Base-by-base conservation (phyloP, 2,329 filamentous ascomycete genomes). In the Neocucurbitaria cava region DNA sequence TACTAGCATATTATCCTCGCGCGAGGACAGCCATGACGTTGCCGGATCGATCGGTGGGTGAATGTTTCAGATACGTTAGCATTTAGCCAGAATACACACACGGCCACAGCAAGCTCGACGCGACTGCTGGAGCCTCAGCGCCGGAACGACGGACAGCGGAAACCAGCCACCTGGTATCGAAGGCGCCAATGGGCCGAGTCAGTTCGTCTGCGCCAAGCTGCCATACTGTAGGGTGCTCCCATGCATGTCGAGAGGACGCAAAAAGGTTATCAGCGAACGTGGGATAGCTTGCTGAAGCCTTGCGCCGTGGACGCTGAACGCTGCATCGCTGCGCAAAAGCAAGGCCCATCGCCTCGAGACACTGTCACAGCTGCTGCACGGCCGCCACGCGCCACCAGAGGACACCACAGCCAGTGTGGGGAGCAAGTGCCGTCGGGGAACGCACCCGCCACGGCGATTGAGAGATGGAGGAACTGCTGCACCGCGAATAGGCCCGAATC, bases 401-500 rank as follows among this genome's bases (percentile, higher is more conserved):
- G 18, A 1, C 20, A 15, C 31, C n/a, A 11, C 31, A 10, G 38
- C 21, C 17, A n/a, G 38, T 23, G 38, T 40, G 38, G 38, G 20
- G 38, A 40, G 20, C 10, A 40, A 40, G 38, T 23, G 38, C 38
- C 38, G 38, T 40, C 38, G 38, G 38, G 38, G 38, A 39, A 39
- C 6, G 4, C 36, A 39, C 11, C 18, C 36, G 36, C 36, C 7
- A 15, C 36, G 5, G 36, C 20, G 36, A 40, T 40, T 21, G 20
- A 23, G n/a, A n/a, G n/a, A n/a, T n/a, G n/a, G 23, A 43, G 9
- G 3, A 43, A 24, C 2, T 31, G 28, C 23, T 10, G 23, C n/a
- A n/a, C n/a, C n/a, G n/a, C 46, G 10, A 49, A 44, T 50, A 53
- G 49, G 56, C 43, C 56, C 53, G 53, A 59, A 41, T 46, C 48